Evolutionary conservation across 495 filamentous ascomycete species (phyloP).

Genomic region (Rhizodiscina lignyota): DNA sequence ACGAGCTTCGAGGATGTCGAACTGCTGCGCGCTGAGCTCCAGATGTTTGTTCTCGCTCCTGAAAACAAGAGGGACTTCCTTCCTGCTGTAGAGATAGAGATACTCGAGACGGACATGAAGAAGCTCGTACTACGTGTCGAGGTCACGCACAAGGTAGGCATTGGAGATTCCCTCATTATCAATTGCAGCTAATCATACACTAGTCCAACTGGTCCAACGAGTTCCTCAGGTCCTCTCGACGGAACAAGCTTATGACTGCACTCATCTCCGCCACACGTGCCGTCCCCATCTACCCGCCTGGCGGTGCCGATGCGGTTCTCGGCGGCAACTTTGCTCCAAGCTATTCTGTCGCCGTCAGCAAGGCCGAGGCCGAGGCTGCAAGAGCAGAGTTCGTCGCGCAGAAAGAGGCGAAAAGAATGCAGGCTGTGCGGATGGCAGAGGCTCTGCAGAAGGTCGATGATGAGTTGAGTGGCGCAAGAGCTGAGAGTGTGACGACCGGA

Average conservation of each 20-base stretch:
- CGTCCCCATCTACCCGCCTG: constrained; percentile 11
- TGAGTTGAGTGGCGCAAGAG: no score
- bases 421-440: no score
- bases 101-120: constrained; percentile 6
- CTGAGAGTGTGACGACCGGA: no score
- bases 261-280: constrained; percentile 6
- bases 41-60: constrained; percentile 6
- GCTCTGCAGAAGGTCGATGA: no score
- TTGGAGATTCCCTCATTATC: no score
- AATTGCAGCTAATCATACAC: no score
- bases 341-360: no score
- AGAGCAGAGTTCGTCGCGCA: no score
- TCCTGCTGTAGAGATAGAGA: constrained; percentile 9
- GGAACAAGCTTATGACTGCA: constrained; percentile 14
- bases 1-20: constrained; percentile 11
- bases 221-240: constrained; percentile 6
- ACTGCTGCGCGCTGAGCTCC: constrained; percentile 5
- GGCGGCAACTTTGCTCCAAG: no score
- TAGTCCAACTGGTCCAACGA: constrained; percentile 16
- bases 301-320: constrained; percentile 4
- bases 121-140: constrained; percentile 10
- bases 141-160: constrained; percentile 11
- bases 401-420: no score
- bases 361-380: no score
- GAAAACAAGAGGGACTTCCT: constrained; percentile 11